Conservation (phyloP, 208 protist species). For the Tetramitus jugosus region DNA sequence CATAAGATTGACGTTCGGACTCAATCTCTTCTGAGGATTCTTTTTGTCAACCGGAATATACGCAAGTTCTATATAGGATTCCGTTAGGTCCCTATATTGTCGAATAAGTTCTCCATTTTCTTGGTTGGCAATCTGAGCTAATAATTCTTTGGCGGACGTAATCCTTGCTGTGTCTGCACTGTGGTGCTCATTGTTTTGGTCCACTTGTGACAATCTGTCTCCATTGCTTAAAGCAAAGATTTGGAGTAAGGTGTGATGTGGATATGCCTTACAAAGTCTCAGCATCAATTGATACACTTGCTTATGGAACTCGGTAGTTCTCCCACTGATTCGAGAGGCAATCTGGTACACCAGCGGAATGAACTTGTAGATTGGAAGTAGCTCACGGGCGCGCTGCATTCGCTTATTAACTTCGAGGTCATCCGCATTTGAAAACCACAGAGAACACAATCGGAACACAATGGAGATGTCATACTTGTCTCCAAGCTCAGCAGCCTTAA, state of each 20-base stretch:
- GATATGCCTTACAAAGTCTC: not conserved
- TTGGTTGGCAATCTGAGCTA: not conserved
- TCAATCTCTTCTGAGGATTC: not conserved
- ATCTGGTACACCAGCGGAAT: constrained; percentile 6
- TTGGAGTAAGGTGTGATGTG: constrained; percentile 1
- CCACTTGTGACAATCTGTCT: not conserved
- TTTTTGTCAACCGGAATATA: not conserved
- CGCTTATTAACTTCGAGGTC: not conserved
- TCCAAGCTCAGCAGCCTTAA: not conserved
- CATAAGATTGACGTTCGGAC: not conserved
- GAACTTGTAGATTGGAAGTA: not conserved
- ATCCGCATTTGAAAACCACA: not conserved
- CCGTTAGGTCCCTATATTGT: not conserved
- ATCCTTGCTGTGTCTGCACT: not conserved
- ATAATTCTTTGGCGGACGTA: not conserved
- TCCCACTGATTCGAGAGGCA: not conserved
- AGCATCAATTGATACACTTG: not conserved
- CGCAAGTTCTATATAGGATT: constrained; percentile 14
- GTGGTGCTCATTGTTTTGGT: not conserved
- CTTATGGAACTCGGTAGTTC: not conserved
- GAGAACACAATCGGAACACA: not conserved
- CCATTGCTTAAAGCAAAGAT: constrained; percentile 4
- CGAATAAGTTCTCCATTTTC: not conserved
- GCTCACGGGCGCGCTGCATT: not conserved
- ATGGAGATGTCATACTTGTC: not conserved